Evolutionary conservation across 164 flowering plant species (phyloP), one percentile per base, ranked within the genome.

Genomic region (Euptelea pleiosperma): DNA sequence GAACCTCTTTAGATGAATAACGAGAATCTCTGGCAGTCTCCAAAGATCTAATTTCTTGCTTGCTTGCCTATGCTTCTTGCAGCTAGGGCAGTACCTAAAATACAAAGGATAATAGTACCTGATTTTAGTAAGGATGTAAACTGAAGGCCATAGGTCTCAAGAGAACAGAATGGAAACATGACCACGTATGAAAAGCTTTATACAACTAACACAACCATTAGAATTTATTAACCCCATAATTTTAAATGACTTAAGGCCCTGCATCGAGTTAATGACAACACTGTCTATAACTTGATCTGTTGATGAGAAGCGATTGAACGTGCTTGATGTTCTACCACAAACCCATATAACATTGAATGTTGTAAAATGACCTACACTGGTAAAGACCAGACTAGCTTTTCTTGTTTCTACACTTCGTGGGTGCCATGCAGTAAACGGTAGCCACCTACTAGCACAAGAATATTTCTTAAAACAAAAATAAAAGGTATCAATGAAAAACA

Each of bases 41-140:
- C 99, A 90, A 46, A 93, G 89, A 68, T 93, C 98, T 60, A 93
- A 77, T 61, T 87, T 93, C 72, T 93, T 93, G 74, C 80, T 84
- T 24, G 98, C 97, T 80, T 90, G 98, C 24, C 82, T 65, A 67
- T 85, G 98, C 64, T 72, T 51, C 79, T 90, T 87, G 77, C 98
- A 93, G 40, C 71, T 67, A 16, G 97, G 98, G 62, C 94, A 93
- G 69, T 78, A 90, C 98, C 98, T 93, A 51, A 36, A 26, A 10
- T 49, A 40, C 37, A 33, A 42, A 19, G 10, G 28, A 22, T 25
- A 57, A 21, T 15, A 24, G 25, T 11, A 30, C 19, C 22, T 14
- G 35, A 45, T 18, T 39, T 34, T 4, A 50, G 18, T 12, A 48
- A 11, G 8, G 22, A n/a, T n/a, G n/a, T 30, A 46, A 22, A 29